Evolutionary conservation across 768 basidiomycete genomes (phyloP).

Genomic region (Sarcodon aspratus): DNA sequence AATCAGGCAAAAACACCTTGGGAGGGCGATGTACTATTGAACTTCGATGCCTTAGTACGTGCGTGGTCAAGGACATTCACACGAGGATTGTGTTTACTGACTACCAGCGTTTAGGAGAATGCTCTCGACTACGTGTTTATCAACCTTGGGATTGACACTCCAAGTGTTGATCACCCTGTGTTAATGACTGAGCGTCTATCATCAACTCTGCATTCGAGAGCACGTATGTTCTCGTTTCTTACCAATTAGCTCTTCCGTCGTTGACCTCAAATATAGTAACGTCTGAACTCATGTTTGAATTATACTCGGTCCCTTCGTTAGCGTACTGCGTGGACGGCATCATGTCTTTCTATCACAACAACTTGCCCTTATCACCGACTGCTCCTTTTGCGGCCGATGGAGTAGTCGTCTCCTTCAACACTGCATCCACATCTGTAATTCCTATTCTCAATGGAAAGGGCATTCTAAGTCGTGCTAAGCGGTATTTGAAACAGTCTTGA

Average conservation of each 20-base stretch:
- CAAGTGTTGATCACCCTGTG: conserved; percentile 74
- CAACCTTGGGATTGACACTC: conserved; percentile 71
- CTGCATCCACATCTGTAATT: conserved; percentile 82
- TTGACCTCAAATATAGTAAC: conserved; percentile 44
- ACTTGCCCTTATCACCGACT: conserved; percentile 22
- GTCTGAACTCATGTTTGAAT: conserved; percentile 93
- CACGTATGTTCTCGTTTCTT: conserved; percentile 40
- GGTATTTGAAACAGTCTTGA: conserved; percentile 32
- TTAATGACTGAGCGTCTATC: conserved; percentile 89
- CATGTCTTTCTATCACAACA: conserved; percentile 88
- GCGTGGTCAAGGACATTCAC: neutral
- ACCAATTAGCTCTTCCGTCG: neutral
- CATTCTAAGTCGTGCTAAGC: conserved; percentile 74
- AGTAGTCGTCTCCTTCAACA: conserved; percentile 83
- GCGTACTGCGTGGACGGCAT: conserved; percentile 83
- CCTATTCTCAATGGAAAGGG: conserved; percentile 80
- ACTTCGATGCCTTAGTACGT: conserved; percentile 87
- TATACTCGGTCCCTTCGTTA: conserved; percentile 77
- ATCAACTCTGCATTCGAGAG: conserved; percentile 81
- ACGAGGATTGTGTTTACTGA: neutral
- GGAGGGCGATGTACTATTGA: conserved; percentile 90
- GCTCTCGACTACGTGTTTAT: conserved; percentile 89
- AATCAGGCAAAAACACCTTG: conserved; percentile 74
- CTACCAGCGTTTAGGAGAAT: conserved; percentile 57
- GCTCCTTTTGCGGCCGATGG: conserved; percentile 53